Percentiles rank a stretch among this genome's conserved stretches.
Conservation (phyloP, 139 green algal species). For the Micractinium conductrix region DNA sequence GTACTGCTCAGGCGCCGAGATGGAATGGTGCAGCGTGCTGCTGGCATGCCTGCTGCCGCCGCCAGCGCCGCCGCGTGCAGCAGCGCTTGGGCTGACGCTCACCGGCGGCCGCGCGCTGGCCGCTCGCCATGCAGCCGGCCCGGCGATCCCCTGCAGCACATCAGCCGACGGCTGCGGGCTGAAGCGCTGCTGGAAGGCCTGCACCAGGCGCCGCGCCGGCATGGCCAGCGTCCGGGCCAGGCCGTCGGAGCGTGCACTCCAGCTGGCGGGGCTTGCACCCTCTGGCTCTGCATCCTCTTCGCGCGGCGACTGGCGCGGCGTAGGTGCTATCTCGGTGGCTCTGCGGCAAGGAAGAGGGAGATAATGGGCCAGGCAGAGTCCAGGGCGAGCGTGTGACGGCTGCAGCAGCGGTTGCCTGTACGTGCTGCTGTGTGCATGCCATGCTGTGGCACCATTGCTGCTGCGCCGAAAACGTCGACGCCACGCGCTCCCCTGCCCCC, state of each 20-base stretch:
- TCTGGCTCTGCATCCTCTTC: neutral
- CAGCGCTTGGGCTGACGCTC: too few species aligned
- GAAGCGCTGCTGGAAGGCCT: slow-evolving; percentile 8
- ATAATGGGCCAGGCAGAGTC: neutral
- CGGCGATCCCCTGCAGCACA: neutral
- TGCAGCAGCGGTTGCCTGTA: neutral
- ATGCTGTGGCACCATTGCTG: neutral
- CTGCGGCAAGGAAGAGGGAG: neutral
- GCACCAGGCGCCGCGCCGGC: slow-evolving; percentile 3
- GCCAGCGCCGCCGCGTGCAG: neutral
- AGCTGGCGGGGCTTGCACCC: neutral
- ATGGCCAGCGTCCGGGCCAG: slow-evolving; percentile 24
- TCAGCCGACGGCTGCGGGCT: neutral
- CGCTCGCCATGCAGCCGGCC: too few species aligned
- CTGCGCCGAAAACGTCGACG: too few species aligned
- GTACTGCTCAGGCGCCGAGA: neutral
- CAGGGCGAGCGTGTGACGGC: neutral
- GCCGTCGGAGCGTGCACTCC: neutral
- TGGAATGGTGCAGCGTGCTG: neutral
- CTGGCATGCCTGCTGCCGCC: neutral
- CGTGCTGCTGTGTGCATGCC: neutral
- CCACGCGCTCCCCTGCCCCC: neutral
- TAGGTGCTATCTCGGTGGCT: slow-evolving; percentile 37
- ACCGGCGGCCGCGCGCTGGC: too few species aligned
- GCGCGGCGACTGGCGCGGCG: neutral